Evolutionary conservation across 2,329 filamentous ascomycete genomes (phyloP).

Genomic region (Xylariaceae sp.): DNA sequence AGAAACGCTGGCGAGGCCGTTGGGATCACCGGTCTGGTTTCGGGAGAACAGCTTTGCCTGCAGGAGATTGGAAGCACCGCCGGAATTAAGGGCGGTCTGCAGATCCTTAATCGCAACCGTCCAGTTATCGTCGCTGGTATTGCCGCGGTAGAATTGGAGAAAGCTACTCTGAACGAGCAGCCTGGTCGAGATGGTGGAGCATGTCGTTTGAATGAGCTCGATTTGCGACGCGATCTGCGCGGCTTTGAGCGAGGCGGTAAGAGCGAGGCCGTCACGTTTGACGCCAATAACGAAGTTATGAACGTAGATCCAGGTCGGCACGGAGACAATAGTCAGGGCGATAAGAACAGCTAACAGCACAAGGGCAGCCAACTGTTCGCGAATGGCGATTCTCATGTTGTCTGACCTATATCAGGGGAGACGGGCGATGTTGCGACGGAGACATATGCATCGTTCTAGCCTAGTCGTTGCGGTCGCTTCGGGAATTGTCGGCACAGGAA

Average conservation of each 20-base stretch:
- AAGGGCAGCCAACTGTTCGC: constrained; percentile 77
- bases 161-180: constrained; percentile 54
- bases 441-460: constrained; percentile 29
- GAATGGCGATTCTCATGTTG: constrained; percentile 77
- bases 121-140: constrained; percentile 57
- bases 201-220: constrained; percentile 70
- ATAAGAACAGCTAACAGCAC: constrained; percentile 71
- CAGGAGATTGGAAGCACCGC: constrained; percentile 48
- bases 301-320: constrained; percentile 65
- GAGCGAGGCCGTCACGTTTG: constrained; percentile 57
- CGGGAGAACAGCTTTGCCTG: constrained; percentile 71
- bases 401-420: constrained; percentile 28
- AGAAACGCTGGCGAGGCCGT: constrained; percentile 61
- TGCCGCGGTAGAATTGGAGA: constrained; percentile 47
- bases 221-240: constrained; percentile 75
- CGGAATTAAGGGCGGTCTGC: constrained; percentile 59
- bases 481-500: constrained; percentile 4
- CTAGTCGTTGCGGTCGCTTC: constrained; percentile 7
- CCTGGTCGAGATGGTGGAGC: constrained; percentile 64
- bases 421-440: constrained; percentile 20
- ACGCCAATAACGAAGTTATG: constrained; percentile 48
- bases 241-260: constrained; percentile 83
- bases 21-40: constrained; percentile 50
- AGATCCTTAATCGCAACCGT: constrained; percentile 56
- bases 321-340: constrained; percentile 69